Evolutionary conservation across 768 basidiomycete species (phyloP).

Genomic region (Tulasnella sp.): DNA sequence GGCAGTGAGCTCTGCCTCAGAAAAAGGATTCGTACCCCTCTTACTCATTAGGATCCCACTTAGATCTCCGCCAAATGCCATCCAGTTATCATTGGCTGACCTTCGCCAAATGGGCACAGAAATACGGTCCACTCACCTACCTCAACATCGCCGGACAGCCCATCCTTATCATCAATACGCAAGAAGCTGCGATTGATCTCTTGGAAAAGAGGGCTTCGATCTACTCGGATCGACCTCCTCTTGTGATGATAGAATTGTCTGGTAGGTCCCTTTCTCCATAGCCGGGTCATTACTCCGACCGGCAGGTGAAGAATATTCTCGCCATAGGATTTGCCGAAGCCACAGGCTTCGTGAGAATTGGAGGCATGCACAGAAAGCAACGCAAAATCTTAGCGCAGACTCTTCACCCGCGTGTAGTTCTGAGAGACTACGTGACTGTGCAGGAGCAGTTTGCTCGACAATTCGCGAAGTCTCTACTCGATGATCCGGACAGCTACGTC

Average conservation of each 20-base stretch:
- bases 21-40: neutral
- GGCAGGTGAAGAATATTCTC: neutral
- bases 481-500: neutral
- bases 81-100: neutral
- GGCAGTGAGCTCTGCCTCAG: neutral
- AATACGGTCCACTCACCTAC: slow-evolving; percentile 14
- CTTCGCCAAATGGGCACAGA: slow-evolving; percentile 11
- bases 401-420: too few species aligned
- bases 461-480: too few species aligned
- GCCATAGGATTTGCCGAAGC: too few species aligned
- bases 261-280: neutral
- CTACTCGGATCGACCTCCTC: slow-evolving; percentile 24
- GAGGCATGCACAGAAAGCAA: too few species aligned
- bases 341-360: too few species aligned
- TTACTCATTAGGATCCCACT: neutral
- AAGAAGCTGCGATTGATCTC: slow-evolving; percentile 28
- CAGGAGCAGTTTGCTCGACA: too few species aligned
- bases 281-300: neutral
- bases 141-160: slow-evolving; percentile 13
- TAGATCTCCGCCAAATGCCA: slow-evolving; percentile 2
- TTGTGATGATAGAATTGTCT: neutral
- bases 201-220: slow-evolving; percentile 28
- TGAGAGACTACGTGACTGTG: too few species aligned
- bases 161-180: slow-evolving; percentile 26
- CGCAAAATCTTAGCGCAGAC: too few species aligned